These are phyloP conservation scores for Artemisia tridentata DNA, from an alignment of 129 eudicot genomes.

Conservation along the genomic window DNA sequence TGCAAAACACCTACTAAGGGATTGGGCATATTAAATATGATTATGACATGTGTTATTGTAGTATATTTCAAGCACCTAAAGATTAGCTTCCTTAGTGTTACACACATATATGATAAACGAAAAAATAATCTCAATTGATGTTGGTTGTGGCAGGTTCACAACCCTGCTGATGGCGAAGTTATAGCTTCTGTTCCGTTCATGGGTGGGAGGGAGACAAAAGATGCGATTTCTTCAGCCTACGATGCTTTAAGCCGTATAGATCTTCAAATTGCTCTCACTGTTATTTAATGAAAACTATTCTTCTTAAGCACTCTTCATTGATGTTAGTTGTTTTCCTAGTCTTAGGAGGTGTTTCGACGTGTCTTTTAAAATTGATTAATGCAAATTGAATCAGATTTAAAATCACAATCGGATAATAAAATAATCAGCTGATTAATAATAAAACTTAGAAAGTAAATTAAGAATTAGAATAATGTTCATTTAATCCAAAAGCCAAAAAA, in stretches of 20 bases:
- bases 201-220: conserved; percentile 82
- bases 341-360: neutral
- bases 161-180: conserved; percentile 84
- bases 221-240: conserved; percentile 79
- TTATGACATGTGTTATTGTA: neutral
- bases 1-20: no score
- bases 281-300: neutral
- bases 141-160: conserved; percentile 61
- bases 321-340: neutral
- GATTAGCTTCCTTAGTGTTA: neutral
- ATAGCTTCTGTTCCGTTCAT: conserved; percentile 78
- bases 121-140: neutral
- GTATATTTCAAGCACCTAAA: neutral
- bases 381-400: neutral
- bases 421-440: no score
- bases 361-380: neutral
- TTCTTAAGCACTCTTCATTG: neutral
- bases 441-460: no score
- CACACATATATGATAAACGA: neutral
- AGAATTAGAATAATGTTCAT: neutral
- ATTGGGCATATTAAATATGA: neutral
- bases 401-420: neutral
- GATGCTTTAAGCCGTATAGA: conserved; percentile 56
- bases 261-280: neutral
- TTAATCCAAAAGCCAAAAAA: neutral